Evolutionary conservation across 2,329 filamentous ascomycete genomes (phyloP).

Genomic region (Diaporthe amygdali): DNA sequence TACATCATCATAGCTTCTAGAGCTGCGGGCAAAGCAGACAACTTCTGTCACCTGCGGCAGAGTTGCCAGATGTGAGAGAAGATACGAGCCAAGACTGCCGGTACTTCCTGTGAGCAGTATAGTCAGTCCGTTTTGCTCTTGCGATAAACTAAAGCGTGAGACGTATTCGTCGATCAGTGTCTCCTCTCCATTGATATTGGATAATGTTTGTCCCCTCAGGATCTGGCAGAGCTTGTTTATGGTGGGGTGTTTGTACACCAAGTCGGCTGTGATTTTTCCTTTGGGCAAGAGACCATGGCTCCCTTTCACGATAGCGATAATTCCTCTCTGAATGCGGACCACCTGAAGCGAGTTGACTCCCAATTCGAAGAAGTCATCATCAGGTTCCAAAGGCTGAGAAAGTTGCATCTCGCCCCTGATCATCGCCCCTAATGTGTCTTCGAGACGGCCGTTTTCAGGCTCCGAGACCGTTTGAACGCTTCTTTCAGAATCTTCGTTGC

Average conservation of each 20-base stretch:
- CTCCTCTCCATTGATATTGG: neutral
- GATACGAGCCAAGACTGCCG: neutral
- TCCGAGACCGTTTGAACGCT: neutral
- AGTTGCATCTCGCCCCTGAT: neutral
- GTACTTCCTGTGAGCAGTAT: neutral
- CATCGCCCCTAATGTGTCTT: neutral
- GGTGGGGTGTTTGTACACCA: neutral
- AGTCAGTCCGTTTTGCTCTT: neutral
- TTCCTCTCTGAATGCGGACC: neutral
- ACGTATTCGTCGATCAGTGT: neutral
- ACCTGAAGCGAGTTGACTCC: slow-evolving; percentile 1
- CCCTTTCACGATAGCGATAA: neutral
- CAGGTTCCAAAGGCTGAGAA: neutral
- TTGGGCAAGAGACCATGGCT: neutral
- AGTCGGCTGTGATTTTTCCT: neutral
- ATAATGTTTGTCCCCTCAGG: neutral
- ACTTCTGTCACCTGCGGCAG: neutral
- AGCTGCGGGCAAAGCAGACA: neutral
- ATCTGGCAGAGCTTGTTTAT: neutral
- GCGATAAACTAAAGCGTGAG: neutral
- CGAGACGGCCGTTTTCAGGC: neutral
- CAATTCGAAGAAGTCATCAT: neutral
- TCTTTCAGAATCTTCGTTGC: neutral
- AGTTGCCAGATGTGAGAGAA: neutral
- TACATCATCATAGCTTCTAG: neutral